A percentile compares a stretch with the other conserved stretches of the same genome.
These are phyloP conservation scores for Adansonia grandidieri DNA, from an alignment of 441 rosid species.

Conservation along the genomic window DNA sequence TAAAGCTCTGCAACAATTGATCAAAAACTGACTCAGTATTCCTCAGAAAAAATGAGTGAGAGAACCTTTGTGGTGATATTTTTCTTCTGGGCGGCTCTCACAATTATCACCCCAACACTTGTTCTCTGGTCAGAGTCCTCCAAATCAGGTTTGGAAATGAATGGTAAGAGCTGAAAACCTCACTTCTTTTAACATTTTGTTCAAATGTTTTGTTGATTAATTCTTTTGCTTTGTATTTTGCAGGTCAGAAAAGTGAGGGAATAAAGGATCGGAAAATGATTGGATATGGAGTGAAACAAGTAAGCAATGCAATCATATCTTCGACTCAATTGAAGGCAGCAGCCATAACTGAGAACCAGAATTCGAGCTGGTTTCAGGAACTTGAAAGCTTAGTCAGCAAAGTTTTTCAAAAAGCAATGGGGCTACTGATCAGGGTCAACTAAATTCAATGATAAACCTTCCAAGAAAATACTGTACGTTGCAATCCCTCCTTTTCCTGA, in stretches of 20 bases:
- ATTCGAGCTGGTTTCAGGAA: conserved; percentile 27
- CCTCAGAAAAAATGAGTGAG: conserved; percentile 55
- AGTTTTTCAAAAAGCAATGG: conserved; percentile 21
- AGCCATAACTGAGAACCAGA: conserved; percentile 25
- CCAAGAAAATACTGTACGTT: conserved; percentile 15
- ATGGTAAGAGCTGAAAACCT: conserved; percentile 34
- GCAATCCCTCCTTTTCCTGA: conserved; percentile 12
- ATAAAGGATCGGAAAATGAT: conserved; percentile 52
- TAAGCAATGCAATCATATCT: conserved; percentile 1
- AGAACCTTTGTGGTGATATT: conserved; percentile 72
- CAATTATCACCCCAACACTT: conserved; percentile 80
- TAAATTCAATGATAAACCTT: conserved; percentile 14
- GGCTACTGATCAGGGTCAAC: background rate
- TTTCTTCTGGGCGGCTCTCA: conserved; percentile 91
- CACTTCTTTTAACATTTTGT: background rate
- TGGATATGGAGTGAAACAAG: conserved; percentile 37
- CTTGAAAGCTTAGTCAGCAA: conserved; percentile 19
- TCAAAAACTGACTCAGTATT: background rate
- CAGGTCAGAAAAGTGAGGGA: conserved; percentile 36
- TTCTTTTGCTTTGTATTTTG: conserved; percentile 3
- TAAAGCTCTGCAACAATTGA: conserved; percentile 12
- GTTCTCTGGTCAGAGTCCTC: conserved; percentile 72
- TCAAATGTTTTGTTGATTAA: background rate
- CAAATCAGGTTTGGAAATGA: conserved; percentile 36
- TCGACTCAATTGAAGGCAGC: conserved; percentile 25